Evolutionary conservation across 2,329 filamentous ascomycete genomes (phyloP).

Genomic region (Emydomyces testavorans): DNA sequence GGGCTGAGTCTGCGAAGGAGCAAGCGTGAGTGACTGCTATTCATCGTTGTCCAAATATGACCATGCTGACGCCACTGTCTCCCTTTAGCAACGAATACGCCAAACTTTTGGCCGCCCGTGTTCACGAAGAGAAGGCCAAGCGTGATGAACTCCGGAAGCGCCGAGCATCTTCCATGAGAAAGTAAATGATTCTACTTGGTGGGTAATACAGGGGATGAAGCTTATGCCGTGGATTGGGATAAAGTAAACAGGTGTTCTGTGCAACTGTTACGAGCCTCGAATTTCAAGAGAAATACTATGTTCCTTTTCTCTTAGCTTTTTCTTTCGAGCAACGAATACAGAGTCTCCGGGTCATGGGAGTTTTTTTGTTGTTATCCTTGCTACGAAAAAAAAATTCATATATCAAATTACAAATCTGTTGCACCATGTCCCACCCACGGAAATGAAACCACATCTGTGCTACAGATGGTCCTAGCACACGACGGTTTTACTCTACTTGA

Average conservation of each 20-base stretch:
- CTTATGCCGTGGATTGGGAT: neutral
- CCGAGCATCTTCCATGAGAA: constrained; percentile 90
- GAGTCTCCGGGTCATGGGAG: constrained; percentile 13
- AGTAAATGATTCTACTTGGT: constrained; percentile 39
- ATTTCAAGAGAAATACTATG: constrained; percentile 11
- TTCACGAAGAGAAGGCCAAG: constrained; percentile 87
- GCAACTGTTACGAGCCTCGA: constrained; percentile 11
- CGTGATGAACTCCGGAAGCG: constrained; percentile 94
- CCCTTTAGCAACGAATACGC: constrained; percentile 78
- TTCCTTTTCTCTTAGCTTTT: constrained; percentile 8
- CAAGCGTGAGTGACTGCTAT: constrained; percentile 70
- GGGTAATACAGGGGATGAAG: constrained; percentile 9
- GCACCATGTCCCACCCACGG: neutral
- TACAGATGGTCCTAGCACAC: too few relatives aligned
- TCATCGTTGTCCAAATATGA: neutral
- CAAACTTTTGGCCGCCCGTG: constrained; percentile 90
- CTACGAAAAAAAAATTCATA: constrained; percentile 11
- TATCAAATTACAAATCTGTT: constrained; percentile 12
- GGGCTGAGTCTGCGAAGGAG: constrained; percentile 94
- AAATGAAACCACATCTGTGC: too few relatives aligned
- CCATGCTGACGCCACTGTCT: constrained; percentile 5
- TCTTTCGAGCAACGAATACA: constrained; percentile 12
- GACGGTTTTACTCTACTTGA: too few relatives aligned
- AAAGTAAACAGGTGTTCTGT: constrained; percentile 10
- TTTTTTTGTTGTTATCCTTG: constrained; percentile 10